Base-by-base conservation (phyloP, 257 asterid species). In the Salvia rosmarinus region DNA sequence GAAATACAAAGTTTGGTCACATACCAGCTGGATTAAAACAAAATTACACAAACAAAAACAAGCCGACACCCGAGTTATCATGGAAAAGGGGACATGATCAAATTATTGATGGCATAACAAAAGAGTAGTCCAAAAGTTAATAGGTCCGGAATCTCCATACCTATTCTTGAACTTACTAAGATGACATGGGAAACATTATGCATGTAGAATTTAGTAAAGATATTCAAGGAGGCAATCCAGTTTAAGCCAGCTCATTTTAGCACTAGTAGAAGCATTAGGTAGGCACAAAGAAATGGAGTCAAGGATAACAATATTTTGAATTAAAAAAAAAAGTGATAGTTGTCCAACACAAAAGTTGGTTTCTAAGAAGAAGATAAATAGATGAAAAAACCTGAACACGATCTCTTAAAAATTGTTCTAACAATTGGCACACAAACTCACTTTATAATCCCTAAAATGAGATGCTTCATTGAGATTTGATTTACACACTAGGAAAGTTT, bases 1-100 rank as follows among this genome's bases (percentile, higher is more conserved):
- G 91, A 85, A 87, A 89, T 74, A 71, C 74, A 55, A 81, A 74
- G 35, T 71, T 81, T 55, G 37, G 85, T 85, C 76, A 87, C 61
- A 78, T 71, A 77, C 68, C 75, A 59, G 74, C 47, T 43, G 54
- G 62, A 62, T 55, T 11, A 67, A 50, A 35, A 34, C 13, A 12
- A 66, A 66, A 64, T 23, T 10, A 59, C 42, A 66, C 9, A 52
- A 52, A 68, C 61, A 32, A 9, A n/a, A 64, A 49, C 12, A 19
- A 13, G 55, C 64, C 67, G 32, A 51, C 68, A 54, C 14, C 16
- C 10, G 10, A 64, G 30, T 32, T 51, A 57, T 2, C 44, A 25
- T 43, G 13, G n/a, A 42, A 63, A 59, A 17, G 50, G 9, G 75
- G 60, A 9, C 68, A 42, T 7, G 56, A 43, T 56, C 58, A 59